Percentiles rank a stretch among this genome's conserved stretches.
Conservation (phyloP, 2,329 filamentous ascomycete species). For the Ophiocordyceps camponoti-leonardi region DNA sequence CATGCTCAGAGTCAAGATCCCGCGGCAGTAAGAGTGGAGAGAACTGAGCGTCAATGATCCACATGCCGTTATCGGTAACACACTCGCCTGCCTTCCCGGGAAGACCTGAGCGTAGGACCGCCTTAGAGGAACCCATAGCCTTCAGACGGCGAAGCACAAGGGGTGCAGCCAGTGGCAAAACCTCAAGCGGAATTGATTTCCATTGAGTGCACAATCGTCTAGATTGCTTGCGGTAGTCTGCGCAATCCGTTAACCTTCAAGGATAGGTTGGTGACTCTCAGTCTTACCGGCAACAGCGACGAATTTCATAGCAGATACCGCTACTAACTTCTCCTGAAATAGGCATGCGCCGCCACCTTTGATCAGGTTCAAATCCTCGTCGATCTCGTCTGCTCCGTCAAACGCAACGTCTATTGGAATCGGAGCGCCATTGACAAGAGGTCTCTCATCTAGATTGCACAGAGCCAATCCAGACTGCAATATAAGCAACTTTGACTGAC, state of each 20-base stretch:
- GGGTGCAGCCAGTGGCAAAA: conserved; percentile 67
- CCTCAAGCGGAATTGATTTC: conserved; percentile 83
- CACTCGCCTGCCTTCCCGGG: conserved; percentile 69
- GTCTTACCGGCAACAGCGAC: conserved; percentile 63
- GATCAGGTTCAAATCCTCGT: conserved; percentile 87
- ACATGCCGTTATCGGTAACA: conserved; percentile 39
- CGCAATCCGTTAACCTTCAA: conserved; percentile 1
- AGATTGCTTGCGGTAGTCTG: conserved; percentile 83
- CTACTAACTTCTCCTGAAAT: conserved; percentile 95
- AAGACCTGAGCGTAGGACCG: conserved; percentile 54
- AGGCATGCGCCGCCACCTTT: conserved; percentile 96
- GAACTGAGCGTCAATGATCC: conserved; percentile 90
- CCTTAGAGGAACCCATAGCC: conserved; percentile 53
- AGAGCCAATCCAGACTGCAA: conserved; percentile 60
- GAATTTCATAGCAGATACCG: conserved; percentile 67
- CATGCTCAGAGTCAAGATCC: conserved; percentile 31
- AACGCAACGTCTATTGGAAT: conserved; percentile 73
- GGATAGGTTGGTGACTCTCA: conserved; percentile 1
- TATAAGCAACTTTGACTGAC: conserved; percentile 78
- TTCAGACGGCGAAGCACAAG: conserved; percentile 59
- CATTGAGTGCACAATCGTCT: conserved; percentile 56
- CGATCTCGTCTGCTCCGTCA: conserved; percentile 93
- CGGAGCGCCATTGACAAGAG: conserved; percentile 22
- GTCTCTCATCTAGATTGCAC: conserved; percentile 61
- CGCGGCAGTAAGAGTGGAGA: conserved; percentile 46